Conservation (phyloP, 768 basidiomycete species). For the Xerocomus potaroensis region DNA sequence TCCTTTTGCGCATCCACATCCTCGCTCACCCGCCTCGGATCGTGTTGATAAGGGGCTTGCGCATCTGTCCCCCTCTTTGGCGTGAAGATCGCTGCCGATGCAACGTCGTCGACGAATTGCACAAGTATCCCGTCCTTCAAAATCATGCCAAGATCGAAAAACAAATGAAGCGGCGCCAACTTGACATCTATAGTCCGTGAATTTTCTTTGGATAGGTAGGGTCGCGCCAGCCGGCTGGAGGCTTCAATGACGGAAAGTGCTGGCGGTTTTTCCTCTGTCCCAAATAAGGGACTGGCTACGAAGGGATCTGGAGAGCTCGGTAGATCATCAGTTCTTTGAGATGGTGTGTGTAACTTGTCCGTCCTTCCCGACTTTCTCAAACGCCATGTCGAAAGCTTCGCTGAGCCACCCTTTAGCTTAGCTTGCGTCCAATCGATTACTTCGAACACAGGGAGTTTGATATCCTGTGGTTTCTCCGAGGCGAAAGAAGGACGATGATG, state of each 20-base stretch:
- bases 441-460: conserved; percentile 51
- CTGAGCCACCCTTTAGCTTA: conserved; percentile 37
- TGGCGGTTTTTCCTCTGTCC: conserved; percentile 10
- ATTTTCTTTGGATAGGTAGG: neutral
- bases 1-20: conserved; percentile 14
- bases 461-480: conserved; percentile 16
- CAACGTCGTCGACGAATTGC: conserved; percentile 46
- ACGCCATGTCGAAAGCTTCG: conserved; percentile 63
- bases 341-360: conserved; percentile 18
- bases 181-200: conserved; percentile 31
- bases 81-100: conserved; percentile 16
- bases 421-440: conserved; percentile 59
- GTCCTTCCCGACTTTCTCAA: conserved; percentile 31
- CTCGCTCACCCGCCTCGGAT: conserved; percentile 4
- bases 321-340: conserved; percentile 13
- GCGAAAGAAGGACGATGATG: conserved; percentile 41
- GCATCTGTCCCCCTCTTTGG: conserved; percentile 2
- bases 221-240: conserved; percentile 5
- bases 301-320: conserved; percentile 16
- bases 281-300: conserved; percentile 15
- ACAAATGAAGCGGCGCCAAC: conserved; percentile 66
- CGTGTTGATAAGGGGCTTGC: neutral
- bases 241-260: conserved; percentile 18
- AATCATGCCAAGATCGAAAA: conserved; percentile 57
- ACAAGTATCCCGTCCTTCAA: conserved; percentile 38